phyloP scores from a whole-genome alignment of 1,284 basidiomycete genomes.

The Anthracocystis setariae region DNA sequence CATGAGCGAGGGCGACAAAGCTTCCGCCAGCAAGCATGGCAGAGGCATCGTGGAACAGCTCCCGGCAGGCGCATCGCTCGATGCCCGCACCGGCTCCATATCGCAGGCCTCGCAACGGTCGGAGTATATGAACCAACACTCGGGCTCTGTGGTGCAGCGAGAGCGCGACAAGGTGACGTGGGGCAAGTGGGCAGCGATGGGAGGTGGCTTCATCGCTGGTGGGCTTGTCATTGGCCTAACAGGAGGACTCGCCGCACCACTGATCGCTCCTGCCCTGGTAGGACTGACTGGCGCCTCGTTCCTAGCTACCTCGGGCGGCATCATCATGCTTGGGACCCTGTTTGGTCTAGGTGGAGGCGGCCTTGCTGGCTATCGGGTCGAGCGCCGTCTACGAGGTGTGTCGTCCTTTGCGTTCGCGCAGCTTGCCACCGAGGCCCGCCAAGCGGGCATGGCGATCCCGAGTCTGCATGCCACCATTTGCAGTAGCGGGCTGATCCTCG shows the following conservation, averaged over 20 bases:
- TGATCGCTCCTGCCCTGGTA: constrained; percentile 58
- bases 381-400: constrained; percentile 52
- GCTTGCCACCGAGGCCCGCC: constrained; percentile 39
- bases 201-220: constrained; percentile 55
- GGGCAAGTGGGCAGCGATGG: constrained; percentile 58
- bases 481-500: constrained; percentile 54
- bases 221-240: constrained; percentile 59
- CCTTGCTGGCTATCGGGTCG: constrained; percentile 59
- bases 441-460: constrained; percentile 53
- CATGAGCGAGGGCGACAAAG: constrained; percentile 51
- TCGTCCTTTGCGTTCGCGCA: constrained; percentile 52
- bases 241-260: constrained; percentile 59
- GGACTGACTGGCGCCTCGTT: constrained; percentile 59
- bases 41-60: constrained; percentile 52
- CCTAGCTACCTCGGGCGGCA: constrained; percentile 58
- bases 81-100: constrained; percentile 33
- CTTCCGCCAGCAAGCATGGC: constrained; percentile 42
- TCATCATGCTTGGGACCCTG: constrained; percentile 61
- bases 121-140: constrained; percentile 60
- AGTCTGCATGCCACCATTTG: constrained; percentile 62
- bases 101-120: constrained; percentile 43
- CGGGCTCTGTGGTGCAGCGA: constrained; percentile 40
- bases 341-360: constrained; percentile 62
- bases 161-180: constrained; percentile 57
- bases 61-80: constrained; percentile 39